A percentile compares a stretch with the other conserved stretches of the same genome.
Conservation (phyloP, 1,284 basidiomycete species). For the Sanghuangporus sanghuang region DNA sequence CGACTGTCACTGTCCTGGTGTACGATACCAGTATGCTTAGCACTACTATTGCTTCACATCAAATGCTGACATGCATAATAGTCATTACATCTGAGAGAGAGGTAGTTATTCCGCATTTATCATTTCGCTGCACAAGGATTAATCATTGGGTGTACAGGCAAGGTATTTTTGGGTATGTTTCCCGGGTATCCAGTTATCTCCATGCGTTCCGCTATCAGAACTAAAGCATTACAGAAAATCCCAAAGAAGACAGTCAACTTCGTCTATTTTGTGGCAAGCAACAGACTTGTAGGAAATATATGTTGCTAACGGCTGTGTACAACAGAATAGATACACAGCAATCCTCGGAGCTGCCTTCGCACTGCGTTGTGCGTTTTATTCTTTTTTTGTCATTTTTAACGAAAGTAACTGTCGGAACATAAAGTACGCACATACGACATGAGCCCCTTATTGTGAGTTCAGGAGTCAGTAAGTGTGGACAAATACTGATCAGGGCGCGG, state of each 20-base stretch:
- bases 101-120: too few relatives aligned
- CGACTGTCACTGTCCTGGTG: background rate
- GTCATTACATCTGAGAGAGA: background rate
- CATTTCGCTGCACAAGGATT: too few relatives aligned
- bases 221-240: background rate
- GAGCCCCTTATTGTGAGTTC: background rate
- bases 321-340: background rate
- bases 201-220: too few relatives aligned
- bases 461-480: too few relatives aligned
- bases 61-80: too few relatives aligned
- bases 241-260: background rate
- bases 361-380: background rate
- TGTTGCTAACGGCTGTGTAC: background rate
- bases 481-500: too few relatives aligned
- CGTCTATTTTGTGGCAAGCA: conserved; percentile 5
- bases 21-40: background rate
- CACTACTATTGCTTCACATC: too few relatives aligned
- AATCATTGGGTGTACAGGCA: too few relatives aligned
- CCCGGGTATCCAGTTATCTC: too few relatives aligned
- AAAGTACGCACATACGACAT: background rate
- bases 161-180: conserved; percentile 3
- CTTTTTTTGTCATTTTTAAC: background rate
- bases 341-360: background rate
- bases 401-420: background rate
- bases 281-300: background rate